phyloP scores from a whole-genome alignment of 257 asterid species.

The Lantana camara region DNA sequence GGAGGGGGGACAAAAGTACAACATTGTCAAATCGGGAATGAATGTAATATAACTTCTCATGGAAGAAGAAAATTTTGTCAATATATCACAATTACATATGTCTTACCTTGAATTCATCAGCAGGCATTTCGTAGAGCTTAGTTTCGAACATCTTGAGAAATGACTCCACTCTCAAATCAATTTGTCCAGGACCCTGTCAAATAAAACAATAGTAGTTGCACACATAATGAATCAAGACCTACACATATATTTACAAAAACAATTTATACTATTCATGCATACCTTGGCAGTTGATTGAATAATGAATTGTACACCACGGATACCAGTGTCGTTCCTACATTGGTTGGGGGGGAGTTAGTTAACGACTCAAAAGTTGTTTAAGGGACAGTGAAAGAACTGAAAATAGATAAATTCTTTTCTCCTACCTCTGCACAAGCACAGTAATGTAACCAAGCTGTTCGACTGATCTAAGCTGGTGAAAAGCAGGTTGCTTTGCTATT shows the following conservation, averaged over 20 bases:
- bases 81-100: too few species aligned
- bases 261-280: conserved; percentile 14
- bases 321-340: conserved; percentile 84
- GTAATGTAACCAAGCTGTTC: conserved; percentile 99
- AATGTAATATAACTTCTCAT: too few species aligned
- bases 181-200: conserved; percentile 88
- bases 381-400: conserved; percentile 15
- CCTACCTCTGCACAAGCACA: conserved; percentile 84
- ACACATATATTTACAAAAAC: background rate
- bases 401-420: background rate
- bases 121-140: conserved; percentile 80
- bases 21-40: too few species aligned
- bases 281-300: conserved; percentile 93
- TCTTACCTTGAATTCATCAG: conserved; percentile 80
- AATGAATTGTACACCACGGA: conserved; percentile 91
- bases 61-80: too few species aligned
- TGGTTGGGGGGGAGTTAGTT: background rate
- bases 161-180: conserved; percentile 79
- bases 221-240: background rate
- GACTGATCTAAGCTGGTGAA: conserved; percentile 98
- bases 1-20: too few species aligned
- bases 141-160: conserved; percentile 86
- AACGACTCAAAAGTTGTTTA: background rate
- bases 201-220: conserved; percentile 23
- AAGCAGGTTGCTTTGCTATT: conserved; percentile 93